These are phyloP conservation scores for Pelargonium myrrhifolium DNA, from an alignment of 441 rosid species.

Conservation along the genomic window DNA sequence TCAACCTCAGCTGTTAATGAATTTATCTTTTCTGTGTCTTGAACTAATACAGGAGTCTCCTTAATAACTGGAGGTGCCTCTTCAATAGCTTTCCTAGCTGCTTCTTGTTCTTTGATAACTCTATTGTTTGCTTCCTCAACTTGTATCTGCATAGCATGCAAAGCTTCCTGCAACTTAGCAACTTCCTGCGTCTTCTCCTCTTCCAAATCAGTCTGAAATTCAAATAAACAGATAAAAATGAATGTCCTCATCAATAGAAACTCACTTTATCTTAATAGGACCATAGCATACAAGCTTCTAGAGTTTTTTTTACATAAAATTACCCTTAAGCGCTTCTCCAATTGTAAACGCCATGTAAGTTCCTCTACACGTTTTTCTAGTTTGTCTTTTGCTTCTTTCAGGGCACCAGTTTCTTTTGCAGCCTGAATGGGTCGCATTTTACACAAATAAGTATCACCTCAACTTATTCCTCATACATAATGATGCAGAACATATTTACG, in stretches of 20 bases:
- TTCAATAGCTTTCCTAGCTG: constrained; percentile 79
- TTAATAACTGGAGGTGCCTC: constrained; percentile 74
- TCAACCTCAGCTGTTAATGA: constrained; percentile 61
- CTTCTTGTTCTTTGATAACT: constrained; percentile 73
- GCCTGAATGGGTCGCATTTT: constrained; percentile 47
- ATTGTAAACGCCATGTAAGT: constrained; percentile 92
- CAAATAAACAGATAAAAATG: constrained; percentile 21
- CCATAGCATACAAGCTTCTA: background rate
- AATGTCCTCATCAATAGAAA: constrained; percentile 6
- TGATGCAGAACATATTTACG: constrained; percentile 3
- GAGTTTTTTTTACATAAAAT: background rate
- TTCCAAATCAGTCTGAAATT: constrained; percentile 74
- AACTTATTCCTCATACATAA: constrained; percentile 17
- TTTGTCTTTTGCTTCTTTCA: constrained; percentile 93
- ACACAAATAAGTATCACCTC: constrained; percentile 12
- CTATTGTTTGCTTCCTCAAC: constrained; percentile 69
- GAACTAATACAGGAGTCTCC: constrained; percentile 80
- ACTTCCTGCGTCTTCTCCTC: constrained; percentile 88
- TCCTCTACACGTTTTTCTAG: constrained; percentile 99
- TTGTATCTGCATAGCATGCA: constrained; percentile 62
- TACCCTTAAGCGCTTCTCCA: constrained; percentile 98
- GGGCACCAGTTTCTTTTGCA: constrained; percentile 97
- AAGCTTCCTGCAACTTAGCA: constrained; percentile 68
- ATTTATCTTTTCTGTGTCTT: constrained; percentile 71
- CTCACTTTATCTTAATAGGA: constrained; percentile 3